phyloP scores from a whole-genome alignment of 2,329 filamentous ascomycete genomes.

The Fusarium sp. region DNA sequence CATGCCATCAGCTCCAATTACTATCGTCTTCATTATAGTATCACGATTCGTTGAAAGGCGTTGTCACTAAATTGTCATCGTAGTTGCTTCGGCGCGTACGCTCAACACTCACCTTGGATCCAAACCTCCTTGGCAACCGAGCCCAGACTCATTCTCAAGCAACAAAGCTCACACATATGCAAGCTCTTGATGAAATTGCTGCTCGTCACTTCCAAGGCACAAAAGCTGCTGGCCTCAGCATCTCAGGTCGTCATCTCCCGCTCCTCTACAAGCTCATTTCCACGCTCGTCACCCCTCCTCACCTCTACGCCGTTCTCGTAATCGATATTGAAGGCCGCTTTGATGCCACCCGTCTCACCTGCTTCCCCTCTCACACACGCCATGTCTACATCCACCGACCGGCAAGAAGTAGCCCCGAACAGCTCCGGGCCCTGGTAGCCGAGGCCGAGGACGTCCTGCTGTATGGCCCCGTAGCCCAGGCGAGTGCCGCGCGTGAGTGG shows the following conservation, averaged over 20 bases:
- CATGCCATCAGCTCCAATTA: no score
- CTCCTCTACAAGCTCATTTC: constrained; percentile 71
- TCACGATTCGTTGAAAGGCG: no score
- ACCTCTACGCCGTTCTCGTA: constrained; percentile 66
- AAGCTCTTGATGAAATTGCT: constrained; percentile 64
- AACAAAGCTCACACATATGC: constrained; percentile 58
- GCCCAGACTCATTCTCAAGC: constrained; percentile 33
- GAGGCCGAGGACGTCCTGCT: constrained; percentile 65
- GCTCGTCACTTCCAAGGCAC: constrained; percentile 65
- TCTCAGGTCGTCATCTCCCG: constrained; percentile 68
- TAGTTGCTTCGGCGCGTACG: constrained; percentile 49
- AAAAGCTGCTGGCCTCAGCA: constrained; percentile 62
- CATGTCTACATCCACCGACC: constrained; percentile 68
- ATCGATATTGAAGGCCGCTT: constrained; percentile 72
- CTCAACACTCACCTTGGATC: constrained; percentile 44
- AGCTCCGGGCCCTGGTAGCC: constrained; percentile 56
- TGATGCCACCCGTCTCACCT: constrained; percentile 65
- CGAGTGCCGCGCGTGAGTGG: constrained; percentile 65
- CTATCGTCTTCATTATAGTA: no score
- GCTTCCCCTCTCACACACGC: constrained; percentile 56
- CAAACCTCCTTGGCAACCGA: constrained; percentile 21
- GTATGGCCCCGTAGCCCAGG: constrained; percentile 60
- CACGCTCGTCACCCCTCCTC: constrained; percentile 64
- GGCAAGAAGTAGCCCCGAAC: constrained; percentile 47
- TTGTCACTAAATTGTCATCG: background rate